Conservation (phyloP, 768 basidiomycete genomes). For the Galerina marginata region DNA sequence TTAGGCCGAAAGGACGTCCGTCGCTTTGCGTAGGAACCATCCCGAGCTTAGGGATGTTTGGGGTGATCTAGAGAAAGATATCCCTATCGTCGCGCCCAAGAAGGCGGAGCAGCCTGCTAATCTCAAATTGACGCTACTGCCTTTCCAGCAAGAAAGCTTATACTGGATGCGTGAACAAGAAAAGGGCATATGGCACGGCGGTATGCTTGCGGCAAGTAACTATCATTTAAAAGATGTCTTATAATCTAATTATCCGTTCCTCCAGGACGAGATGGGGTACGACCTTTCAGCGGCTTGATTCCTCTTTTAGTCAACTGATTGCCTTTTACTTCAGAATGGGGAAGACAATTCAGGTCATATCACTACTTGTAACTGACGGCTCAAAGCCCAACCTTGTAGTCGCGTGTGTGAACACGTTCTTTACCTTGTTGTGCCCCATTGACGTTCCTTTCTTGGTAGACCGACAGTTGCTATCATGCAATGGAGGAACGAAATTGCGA, state of each 20-base stretch:
- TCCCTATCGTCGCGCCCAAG: conserved; percentile 65
- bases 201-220: conserved; percentile 82
- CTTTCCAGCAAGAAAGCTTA: conserved; percentile 95
- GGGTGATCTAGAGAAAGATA: conserved; percentile 78
- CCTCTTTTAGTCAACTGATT: conserved; percentile 9
- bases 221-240: background rate
- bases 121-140: conserved; percentile 86
- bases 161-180: conserved; percentile 98
- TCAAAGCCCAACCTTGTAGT: conserved; percentile 89
- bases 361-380: conserved; percentile 81
- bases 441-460: conserved; percentile 21
- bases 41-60: conserved; percentile 84
- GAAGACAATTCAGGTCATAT: conserved; percentile 96
- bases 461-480: conserved; percentile 70
- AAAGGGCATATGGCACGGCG: conserved; percentile 83
- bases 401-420: conserved; percentile 60
- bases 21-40: conserved; percentile 72
- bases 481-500: conserved; percentile 93
- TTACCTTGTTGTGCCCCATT: background rate
- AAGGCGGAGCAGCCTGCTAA: conserved; percentile 80
- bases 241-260: background rate
- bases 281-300: conserved; percentile 20
- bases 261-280: conserved; percentile 93
- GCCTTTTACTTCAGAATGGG: conserved; percentile 65
- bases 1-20: conserved; percentile 73